Conservation (phyloP, 495 filamentous ascomycete genomes). For the Aspergillus sparsus region DNA sequence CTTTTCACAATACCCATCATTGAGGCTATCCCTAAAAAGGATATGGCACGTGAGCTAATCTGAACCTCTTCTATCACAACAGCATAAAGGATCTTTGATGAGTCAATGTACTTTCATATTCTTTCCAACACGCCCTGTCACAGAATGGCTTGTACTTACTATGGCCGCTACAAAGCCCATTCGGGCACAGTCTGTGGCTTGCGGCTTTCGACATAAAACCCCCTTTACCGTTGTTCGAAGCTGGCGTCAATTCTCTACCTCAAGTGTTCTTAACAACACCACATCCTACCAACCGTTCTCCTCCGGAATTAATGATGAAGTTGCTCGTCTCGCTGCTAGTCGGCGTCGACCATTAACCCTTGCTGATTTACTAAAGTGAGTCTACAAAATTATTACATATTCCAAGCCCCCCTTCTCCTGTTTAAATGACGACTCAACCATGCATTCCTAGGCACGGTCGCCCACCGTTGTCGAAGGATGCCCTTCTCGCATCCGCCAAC, state of each 20-base stretch:
- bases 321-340: constrained; percentile 73
- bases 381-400: not conserved
- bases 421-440: constrained; percentile 4
- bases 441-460: constrained; percentile 70
- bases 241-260: constrained; percentile 14
- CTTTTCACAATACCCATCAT: not conserved
- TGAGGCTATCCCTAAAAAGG: not conserved
- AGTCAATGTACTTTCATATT: not conserved
- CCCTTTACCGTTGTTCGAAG: not conserved
- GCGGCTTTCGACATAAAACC: constrained; percentile 13
- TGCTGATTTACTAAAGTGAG: constrained; percentile 83
- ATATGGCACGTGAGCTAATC: not conserved
- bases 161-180: constrained; percentile 26
- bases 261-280: constrained; percentile 18
- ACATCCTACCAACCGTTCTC: constrained; percentile 29
- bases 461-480: constrained; percentile 77
- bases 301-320: constrained; percentile 65
- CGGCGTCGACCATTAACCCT: constrained; percentile 80
- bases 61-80: not conserved
- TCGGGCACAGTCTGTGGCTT: constrained; percentile 20
- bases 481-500: constrained; percentile 85
- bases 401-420: not conserved
- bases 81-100: too few species aligned
- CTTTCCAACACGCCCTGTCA: not conserved
- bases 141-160: constrained; percentile 27